phyloP scores from a whole-genome alignment of 129 eudicot species.

The Pseudognaphalium luteoalbum region DNA sequence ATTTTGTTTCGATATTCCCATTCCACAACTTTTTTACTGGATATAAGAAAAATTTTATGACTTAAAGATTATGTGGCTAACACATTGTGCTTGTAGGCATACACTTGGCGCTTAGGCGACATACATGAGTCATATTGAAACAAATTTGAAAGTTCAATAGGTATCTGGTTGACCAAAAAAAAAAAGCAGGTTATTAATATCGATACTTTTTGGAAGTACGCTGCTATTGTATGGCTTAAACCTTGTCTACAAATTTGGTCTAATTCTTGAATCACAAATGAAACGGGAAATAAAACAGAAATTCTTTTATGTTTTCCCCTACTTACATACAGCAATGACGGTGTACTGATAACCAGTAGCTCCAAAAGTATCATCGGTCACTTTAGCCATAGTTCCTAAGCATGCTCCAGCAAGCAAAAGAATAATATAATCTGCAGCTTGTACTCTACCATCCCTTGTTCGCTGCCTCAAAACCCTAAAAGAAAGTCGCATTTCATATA shows the following conservation, averaged over 20 bases:
- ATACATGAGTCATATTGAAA: neutral
- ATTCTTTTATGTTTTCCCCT: neutral
- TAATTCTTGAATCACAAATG: neutral
- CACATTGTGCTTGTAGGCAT: neutral
- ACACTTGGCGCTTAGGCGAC: neutral
- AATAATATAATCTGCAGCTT: constrained; percentile 79
- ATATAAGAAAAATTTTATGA: neutral
- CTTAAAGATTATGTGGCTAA: neutral
- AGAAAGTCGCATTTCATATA: constrained; percentile 12
- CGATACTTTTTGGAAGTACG: no score
- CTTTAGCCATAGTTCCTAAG: constrained; percentile 77
- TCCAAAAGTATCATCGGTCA: constrained; percentile 73
- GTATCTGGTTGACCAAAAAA: neutral
- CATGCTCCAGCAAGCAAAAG: constrained; percentile 87
- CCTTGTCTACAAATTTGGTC: neutral
- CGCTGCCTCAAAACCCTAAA: constrained; percentile 68
- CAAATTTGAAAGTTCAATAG: neutral
- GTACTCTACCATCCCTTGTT: constrained; percentile 67
- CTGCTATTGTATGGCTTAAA: neutral
- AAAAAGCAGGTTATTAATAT: neutral
- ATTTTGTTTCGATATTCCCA: neutral
- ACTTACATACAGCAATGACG: constrained; percentile 88
- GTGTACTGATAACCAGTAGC: constrained; percentile 75
- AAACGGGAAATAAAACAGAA: neutral
- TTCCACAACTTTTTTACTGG: neutral